phyloP scores from a whole-genome alignment of 768 basidiomycete genomes.

The Podaxis sp. region DNA sequence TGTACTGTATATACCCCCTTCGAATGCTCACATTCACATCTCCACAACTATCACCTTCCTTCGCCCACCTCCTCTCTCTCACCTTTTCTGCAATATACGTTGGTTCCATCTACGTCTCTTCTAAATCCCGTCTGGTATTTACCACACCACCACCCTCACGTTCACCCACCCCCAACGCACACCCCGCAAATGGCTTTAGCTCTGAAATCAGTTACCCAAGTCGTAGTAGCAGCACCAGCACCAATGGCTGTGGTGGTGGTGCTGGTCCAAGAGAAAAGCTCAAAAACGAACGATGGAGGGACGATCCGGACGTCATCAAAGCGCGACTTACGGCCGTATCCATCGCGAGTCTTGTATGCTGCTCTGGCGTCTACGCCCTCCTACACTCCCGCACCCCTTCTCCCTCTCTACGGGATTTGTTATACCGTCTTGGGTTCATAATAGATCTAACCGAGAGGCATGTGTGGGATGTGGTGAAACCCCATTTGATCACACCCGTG shows the following conservation, averaged over 20 bases:
- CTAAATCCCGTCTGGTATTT: conserved; percentile 54
- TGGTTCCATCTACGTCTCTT: conserved; percentile 76
- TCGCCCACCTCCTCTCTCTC: conserved; percentile 46
- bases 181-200: neutral
- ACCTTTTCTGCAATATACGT: conserved; percentile 69
- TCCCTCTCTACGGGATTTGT: conserved; percentile 7
- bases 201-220: conserved; percentile 12
- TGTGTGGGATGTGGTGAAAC: conserved; percentile 21
- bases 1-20: neutral
- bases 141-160: neutral
- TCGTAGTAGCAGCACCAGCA: neutral
- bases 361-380: conserved; percentile 44
- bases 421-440: conserved; percentile 4
- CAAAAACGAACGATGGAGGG: conserved; percentile 55
- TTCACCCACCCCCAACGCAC: neutral
- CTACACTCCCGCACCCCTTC: conserved; percentile 21
- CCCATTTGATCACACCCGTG: conserved; percentile 66
- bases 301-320: conserved; percentile 83
- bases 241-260: conserved; percentile 15
- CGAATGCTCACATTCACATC: neutral
- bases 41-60: conserved; percentile 1
- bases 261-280: conserved; percentile 17
- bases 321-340: conserved; percentile 69
- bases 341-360: conserved; percentile 56
- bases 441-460: no score